phyloP scores from a whole-genome alignment of 176 grass and related monocot genomes.

The Leersia perrieri region DNA sequence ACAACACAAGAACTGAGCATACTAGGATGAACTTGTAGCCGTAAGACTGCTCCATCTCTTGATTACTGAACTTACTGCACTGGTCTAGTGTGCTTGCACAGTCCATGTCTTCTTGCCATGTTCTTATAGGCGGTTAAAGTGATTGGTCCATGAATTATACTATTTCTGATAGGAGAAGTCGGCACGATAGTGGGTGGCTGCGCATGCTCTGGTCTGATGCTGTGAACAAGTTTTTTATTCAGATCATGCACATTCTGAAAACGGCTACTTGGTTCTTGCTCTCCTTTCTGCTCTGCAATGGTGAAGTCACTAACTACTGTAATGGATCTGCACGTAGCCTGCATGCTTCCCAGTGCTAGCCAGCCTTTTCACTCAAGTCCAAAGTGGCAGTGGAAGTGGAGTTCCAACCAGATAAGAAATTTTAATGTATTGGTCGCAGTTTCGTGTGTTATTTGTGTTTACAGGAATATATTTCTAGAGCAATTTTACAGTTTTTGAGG shows the following conservation, averaged over 20 bases:
- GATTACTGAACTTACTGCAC: neutral
- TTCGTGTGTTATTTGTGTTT: constrained; percentile 7
- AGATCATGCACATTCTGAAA: constrained; percentile 23
- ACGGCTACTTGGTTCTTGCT: neutral
- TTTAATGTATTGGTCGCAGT: constrained; percentile 8
- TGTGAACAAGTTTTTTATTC: neutral
- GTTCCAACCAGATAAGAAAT: constrained; percentile 27
- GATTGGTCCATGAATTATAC: constrained; percentile 11
- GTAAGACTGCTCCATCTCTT: constrained; percentile 29
- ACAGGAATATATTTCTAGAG: too few relatives aligned
- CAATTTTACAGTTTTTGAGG: too few relatives aligned
- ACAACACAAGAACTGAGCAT: constrained; percentile 35
- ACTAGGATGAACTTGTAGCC: constrained; percentile 28
- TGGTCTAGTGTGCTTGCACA: constrained; percentile 16
- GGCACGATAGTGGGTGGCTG: constrained; percentile 21
- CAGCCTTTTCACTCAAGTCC: constrained; percentile 25
- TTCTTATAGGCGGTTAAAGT: constrained; percentile 27
- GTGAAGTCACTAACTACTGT: constrained; percentile 41
- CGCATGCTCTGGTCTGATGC: constrained; percentile 1
- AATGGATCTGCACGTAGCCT: constrained; percentile 34
- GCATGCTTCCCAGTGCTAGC: constrained; percentile 9
- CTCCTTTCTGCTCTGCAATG: neutral
- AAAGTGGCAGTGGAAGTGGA: constrained; percentile 44
- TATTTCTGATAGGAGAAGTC: neutral
- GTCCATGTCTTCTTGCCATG: neutral